Evolutionary conservation across 148 eudicot genomes (phyloP).

Genomic region (Cornus kousa): DNA sequence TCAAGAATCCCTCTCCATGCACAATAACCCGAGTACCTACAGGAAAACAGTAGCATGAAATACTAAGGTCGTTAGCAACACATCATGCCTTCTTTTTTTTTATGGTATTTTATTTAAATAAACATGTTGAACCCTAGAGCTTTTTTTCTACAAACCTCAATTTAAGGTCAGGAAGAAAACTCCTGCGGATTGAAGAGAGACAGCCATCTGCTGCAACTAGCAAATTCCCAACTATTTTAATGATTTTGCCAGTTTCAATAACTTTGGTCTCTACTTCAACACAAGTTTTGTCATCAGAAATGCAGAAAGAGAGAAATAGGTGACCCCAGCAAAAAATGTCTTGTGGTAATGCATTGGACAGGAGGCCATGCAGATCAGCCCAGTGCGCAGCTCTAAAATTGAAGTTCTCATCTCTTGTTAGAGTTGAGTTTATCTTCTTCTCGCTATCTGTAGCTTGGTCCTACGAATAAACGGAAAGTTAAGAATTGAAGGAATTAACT

Average conservation of each 20-base stretch:
- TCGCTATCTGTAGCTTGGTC: slow-evolving; percentile 55
- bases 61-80: background rate
- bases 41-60: background rate
- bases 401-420: slow-evolving; percentile 70
- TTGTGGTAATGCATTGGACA: slow-evolving; percentile 47
- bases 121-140: too few species aligned
- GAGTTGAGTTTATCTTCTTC: slow-evolving; percentile 30
- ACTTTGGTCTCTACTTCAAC: slow-evolving; percentile 49
- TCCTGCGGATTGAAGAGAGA: slow-evolving; percentile 60
- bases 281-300: slow-evolving; percentile 33
- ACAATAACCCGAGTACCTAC: slow-evolving; percentile 80
- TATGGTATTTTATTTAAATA: background rate
- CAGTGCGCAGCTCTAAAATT: slow-evolving; percentile 77
- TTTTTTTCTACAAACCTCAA: slow-evolving; percentile 43
- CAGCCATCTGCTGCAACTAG: slow-evolving; percentile 93
- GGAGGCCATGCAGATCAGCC: slow-evolving; percentile 74
- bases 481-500: background rate
- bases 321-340: slow-evolving; percentile 65
- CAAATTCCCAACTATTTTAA: slow-evolving; percentile 53
- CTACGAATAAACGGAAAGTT: slow-evolving; percentile 25
- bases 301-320: slow-evolving; percentile 46
- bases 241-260: slow-evolving; percentile 41
- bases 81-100: background rate
- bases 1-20: slow-evolving; percentile 95
- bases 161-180: slow-evolving; percentile 57